Evolutionary conservation across 805 yeast species (phyloP).

Genomic region (Wickerhamomyces chambardii): DNA sequence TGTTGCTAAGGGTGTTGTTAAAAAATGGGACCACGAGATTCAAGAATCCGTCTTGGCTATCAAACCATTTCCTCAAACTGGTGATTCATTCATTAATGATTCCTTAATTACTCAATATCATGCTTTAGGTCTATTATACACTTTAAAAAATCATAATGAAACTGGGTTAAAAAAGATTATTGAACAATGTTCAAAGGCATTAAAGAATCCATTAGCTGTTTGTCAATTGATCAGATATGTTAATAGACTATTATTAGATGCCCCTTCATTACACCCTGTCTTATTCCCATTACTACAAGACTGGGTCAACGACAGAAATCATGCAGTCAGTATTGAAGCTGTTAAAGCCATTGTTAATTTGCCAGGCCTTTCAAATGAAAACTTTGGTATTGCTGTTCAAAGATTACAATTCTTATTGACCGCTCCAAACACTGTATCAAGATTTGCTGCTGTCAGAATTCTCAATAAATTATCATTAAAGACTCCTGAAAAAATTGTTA

Average conservation of each 20-base stretch:
- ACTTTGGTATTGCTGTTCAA: constrained; percentile 60
- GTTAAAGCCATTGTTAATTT: constrained; percentile 42
- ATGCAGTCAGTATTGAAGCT: constrained; percentile 89
- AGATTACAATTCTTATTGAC: constrained; percentile 69
- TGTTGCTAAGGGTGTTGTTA: constrained; percentile 83
- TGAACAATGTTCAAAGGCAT: constrained; percentile 57
- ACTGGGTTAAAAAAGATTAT: constrained; percentile 91
- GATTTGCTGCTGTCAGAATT: constrained; percentile 90
- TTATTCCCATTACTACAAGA: constrained; percentile 57
- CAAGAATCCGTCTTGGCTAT: constrained; percentile 74
- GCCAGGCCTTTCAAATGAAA: constrained; percentile 43
- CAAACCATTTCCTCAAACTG: constrained; percentile 31
- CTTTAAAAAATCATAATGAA: constrained; percentile 81
- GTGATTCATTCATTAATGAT: constrained; percentile 47
- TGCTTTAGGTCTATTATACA: constrained; percentile 85
- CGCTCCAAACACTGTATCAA: constrained; percentile 84
- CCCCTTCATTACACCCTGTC: constrained; percentile 45
- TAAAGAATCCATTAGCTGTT: constrained; percentile 77
- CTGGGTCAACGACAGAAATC: constrained; percentile 74
- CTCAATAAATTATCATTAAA: constrained; percentile 78
- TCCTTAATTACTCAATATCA: constrained; percentile 89
- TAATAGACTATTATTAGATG: constrained; percentile 64
- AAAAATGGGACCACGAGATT: constrained; percentile 90
- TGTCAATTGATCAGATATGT: constrained; percentile 81
- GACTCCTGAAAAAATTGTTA: constrained; percentile 69